Evolutionary conservation across 176 grass and related monocot species (phyloP), one percentile per base, ranked within the genome.

Genomic region (Triticum dicoccoides): DNA sequence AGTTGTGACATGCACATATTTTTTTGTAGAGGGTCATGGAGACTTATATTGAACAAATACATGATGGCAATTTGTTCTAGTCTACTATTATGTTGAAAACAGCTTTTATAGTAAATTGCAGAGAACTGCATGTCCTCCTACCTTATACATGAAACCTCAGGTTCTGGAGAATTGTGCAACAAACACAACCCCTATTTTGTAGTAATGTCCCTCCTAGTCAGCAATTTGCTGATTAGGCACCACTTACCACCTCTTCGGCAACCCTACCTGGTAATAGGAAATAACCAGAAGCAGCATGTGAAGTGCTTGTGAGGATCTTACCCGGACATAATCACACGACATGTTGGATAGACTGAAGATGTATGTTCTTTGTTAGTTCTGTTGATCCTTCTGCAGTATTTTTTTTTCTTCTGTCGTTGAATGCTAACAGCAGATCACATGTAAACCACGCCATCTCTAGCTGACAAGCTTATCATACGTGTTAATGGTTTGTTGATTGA

Each of bases 291-390:
- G 45, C 27, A 21, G 47, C 44, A 52, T 32, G 39, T 32, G 39
- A 56, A 77, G 4, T 56, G 15, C 73, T 77, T 1, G 4, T 77
- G 25, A 54, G 27, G 49, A 52, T 15, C 73, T 51, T 32, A 10
- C 38, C 34, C 34, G 29, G 2, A 30, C 29, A 30, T 30, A 30
- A 70, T 39, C 9, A 32, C 2, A 17, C 1, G 15, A 15, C 65
- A 69, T 8, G 32, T 32, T 32, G 7, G 21, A 69, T 1, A 21
- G 33, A 37, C 2, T 3, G 11, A 44, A 42, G 37, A 73, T 78
- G 11, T 79, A 9, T 82, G 13, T 5, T 65, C 20, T 71, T 88
- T 88, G 41, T 70, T 85, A 44, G 38, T 78, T 88, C 80, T 76
- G 42, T 9, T 32, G 11, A 8, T 52, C 52, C 24, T 49, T 49